Conservation (phyloP, 2,329 filamentous ascomycete genomes). For the Alternaria solani region DNA sequence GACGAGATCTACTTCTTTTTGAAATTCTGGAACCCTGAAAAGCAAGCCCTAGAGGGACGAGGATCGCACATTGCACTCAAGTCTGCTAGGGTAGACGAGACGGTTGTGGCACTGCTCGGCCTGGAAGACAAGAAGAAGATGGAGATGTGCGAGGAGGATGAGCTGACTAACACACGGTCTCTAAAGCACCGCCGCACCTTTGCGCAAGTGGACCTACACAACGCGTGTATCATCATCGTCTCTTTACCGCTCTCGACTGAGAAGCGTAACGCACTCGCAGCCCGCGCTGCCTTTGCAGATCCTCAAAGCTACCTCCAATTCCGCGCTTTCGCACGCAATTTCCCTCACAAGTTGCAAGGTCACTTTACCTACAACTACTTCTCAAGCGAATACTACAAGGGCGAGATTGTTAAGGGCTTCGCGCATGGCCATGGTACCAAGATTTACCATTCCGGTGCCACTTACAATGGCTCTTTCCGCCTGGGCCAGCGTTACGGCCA, state of each 20-base stretch:
- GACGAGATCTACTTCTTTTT: constrained; percentile 54
- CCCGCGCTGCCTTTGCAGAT: constrained; percentile 47
- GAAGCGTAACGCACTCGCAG: constrained; percentile 40
- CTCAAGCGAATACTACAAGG: constrained; percentile 64
- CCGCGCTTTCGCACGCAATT: constrained; percentile 51
- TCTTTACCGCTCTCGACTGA: constrained; percentile 36
- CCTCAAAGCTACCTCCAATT: constrained; percentile 55
- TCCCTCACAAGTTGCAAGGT: constrained; percentile 54
- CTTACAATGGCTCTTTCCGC: constrained; percentile 64
- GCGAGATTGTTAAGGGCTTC: constrained; percentile 56
- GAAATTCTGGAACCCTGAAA: constrained; percentile 51
- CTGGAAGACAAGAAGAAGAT: constrained; percentile 51
- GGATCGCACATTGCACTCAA: constrained; percentile 45
- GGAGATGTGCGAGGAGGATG: constrained; percentile 61
- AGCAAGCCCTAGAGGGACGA: constrained; percentile 43
- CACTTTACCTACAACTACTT: constrained; percentile 63
- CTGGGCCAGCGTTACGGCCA: constrained; percentile 63
- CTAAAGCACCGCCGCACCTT: constrained; percentile 48
- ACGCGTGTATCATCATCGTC: constrained; percentile 46
- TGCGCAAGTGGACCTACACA: constrained; percentile 41
- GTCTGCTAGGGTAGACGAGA: constrained; percentile 46
- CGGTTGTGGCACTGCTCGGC: constrained; percentile 39
- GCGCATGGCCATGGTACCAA: constrained; percentile 64
- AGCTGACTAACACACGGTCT: constrained; percentile 33
- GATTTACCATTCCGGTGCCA: constrained; percentile 63